Percentiles rank a stretch among this genome's conserved stretches.
phyloP scores from a whole-genome alignment of 2,329 filamentous ascomycete genomes.

The Bipolaris cookei region DNA sequence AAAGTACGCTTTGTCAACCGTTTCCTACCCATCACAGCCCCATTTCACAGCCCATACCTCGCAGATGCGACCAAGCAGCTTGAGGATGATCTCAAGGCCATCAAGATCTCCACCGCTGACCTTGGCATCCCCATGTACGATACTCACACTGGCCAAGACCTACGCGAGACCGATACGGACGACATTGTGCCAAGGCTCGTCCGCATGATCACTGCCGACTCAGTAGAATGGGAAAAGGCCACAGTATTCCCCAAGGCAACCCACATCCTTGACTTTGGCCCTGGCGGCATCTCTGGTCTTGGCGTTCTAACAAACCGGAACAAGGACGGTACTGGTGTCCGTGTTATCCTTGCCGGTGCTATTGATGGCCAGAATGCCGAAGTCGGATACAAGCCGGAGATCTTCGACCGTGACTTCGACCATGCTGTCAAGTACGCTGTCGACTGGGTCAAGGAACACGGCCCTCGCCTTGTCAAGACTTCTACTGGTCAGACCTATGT shows the following conservation, averaged over 20 bases:
- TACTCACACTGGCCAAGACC: constrained; percentile 77
- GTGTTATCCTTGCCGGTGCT: constrained; percentile 92
- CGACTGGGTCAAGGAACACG: constrained; percentile 97
- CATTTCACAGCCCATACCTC: constrained; percentile 97
- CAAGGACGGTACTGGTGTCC: constrained; percentile 97
- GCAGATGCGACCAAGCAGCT: constrained; percentile 81
- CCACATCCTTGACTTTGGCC: constrained; percentile 95
- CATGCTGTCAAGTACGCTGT: constrained; percentile 93
- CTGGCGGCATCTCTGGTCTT: constrained; percentile 93
- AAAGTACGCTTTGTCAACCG: constrained; percentile 97
- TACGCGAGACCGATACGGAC: constrained; percentile 70
- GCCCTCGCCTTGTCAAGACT: constrained; percentile 88
- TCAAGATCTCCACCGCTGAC: constrained; percentile 74
- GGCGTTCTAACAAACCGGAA: constrained; percentile 97
- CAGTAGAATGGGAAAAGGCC: constrained; percentile 95
- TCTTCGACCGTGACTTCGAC: constrained; percentile 95
- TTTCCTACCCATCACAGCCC: constrained; percentile 95
- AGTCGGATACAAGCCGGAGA: constrained; percentile 95
- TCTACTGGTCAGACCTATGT: constrained; percentile 89
- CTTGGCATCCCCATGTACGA: constrained; percentile 88
- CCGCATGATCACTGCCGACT: constrained; percentile 91
- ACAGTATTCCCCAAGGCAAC: constrained; percentile 90
- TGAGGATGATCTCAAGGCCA: constrained; percentile 82
- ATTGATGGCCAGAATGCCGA: constrained; percentile 88
- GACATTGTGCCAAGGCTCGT: constrained; percentile 87